Evolutionary conservation across 208 protist species (phyloP), one percentile per base, ranked within the genome.

Genomic region (Leishmania mexicana): DNA sequence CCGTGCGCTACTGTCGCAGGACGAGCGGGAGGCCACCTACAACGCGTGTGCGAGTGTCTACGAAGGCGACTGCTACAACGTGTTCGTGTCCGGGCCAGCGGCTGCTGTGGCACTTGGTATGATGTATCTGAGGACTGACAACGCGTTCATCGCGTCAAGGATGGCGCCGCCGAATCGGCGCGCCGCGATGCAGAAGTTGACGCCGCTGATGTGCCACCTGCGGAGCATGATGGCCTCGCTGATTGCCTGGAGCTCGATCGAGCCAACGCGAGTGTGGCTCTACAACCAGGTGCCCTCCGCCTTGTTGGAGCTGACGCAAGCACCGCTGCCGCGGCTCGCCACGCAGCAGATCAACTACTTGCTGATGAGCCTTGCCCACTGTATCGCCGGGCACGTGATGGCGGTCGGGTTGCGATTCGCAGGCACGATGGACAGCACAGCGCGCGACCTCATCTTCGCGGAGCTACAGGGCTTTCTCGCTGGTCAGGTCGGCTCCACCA

Each of bases 381-480:
- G 89, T 81, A 85, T 97, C 51, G 90, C 92, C 45, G 94, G 94
- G 51, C 70, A 88, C 35, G 84, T 93, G 15, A 80, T 95, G 75
- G 94, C 94, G 49, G 21, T 97, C n/a, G 91, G 92, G 13, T 78
- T 97, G 76, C 92, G 92, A 72, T 96, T 92, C 85, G 94, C 94
- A 13, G 94, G 94, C 31, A 94, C 92, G 51, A 90, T 96, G 88
- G 81, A 95, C 78, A 81, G 82, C 5, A 80, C 89, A 42, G 90
- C 88, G 19, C 86, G 90, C 6, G 81, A 83, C 65, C 62, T 92
- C 21, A 90, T 96, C 57, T 68, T 93, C 15, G 83, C 80, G 1
- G 92, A 97, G 81, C 80, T 97, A 73, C 80, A 92, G 35, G 94
- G 94, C 0, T 97, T 97, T 77, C 70, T 95, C 35, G 53, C 80